A percentile compares a stretch with the other conserved stretches of the same genome.
Evolutionary conservation across 306 rosid genomes (phyloP).

Genomic region (Luffa acutangula): DNA sequence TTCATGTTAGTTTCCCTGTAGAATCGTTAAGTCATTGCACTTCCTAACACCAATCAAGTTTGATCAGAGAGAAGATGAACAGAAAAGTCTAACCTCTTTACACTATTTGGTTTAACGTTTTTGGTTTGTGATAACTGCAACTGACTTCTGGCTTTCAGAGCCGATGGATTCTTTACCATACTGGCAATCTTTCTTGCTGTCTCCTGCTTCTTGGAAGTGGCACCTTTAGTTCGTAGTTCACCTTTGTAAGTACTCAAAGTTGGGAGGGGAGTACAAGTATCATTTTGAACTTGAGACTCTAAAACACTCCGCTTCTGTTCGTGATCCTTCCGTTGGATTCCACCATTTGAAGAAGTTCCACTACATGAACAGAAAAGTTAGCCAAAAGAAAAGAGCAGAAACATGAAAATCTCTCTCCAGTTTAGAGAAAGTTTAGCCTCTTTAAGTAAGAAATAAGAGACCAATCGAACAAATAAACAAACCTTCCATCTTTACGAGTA

Average conservation of each 20-base stretch:
- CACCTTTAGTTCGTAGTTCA: constrained; percentile 19
- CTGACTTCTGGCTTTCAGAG: constrained; percentile 31
- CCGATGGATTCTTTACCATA: constrained; percentile 32
- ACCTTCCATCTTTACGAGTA: constrained; percentile 21
- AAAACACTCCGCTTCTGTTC: constrained; percentile 11
- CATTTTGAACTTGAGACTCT: constrained; percentile 29
- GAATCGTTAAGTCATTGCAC: neutral
- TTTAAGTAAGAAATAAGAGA: neutral
- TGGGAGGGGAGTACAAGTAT: constrained; percentile 62
- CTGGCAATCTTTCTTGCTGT: constrained; percentile 41
- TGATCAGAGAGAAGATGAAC: neutral
- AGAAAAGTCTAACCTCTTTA: constrained; percentile 22
- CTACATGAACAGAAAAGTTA: constrained; percentile 22
- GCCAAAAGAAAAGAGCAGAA: neutral
- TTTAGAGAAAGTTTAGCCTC: neutral
- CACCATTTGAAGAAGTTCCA: constrained; percentile 20
- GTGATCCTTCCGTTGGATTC: neutral
- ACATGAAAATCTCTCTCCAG: neutral
- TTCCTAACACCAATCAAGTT: neutral
- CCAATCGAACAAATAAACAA: neutral
- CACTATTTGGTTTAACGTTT: constrained; percentile 15
- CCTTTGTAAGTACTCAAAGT: constrained; percentile 28
- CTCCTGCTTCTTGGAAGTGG: constrained; percentile 43
- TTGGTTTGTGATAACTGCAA: constrained; percentile 31
- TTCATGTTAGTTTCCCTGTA: constrained; percentile 26